phyloP scores from a whole-genome alignment of 208 protist species.

The Trypanosomatidae sp. region DNA sequence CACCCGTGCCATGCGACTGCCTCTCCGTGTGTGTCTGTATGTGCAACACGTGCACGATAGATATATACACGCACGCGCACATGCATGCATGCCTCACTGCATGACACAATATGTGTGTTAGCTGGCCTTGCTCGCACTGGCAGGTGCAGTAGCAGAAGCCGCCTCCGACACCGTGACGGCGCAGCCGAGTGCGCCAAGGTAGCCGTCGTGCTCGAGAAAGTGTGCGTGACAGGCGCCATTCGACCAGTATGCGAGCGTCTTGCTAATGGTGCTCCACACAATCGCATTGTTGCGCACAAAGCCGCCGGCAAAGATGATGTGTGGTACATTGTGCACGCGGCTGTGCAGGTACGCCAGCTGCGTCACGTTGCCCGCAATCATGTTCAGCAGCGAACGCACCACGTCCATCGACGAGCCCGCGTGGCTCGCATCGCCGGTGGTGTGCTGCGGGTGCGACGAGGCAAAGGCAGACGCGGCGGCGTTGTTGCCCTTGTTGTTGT shows the following conservation, averaged over 20 bases:
- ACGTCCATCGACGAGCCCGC: slow-evolving; percentile 63
- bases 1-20: too few species aligned
- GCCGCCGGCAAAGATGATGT: slow-evolving; percentile 93
- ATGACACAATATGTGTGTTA: not conserved
- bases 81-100: not conserved
- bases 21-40: too few species aligned
- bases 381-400: slow-evolving; percentile 86
- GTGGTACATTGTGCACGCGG: slow-evolving; percentile 72
- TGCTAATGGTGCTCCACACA: slow-evolving; percentile 83
- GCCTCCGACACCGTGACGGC: slow-evolving; percentile 16
- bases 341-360: slow-evolving; percentile 94
- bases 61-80: not conserved
- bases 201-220: slow-evolving; percentile 94
- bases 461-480: not conserved
- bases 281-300: slow-evolving; percentile 91
- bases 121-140: too few species aligned
- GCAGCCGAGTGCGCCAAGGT: slow-evolving; percentile 90
- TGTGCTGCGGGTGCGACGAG: not conserved
- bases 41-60: too few species aligned
- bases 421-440: slow-evolving; percentile 3
- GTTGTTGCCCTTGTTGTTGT: slow-evolving; percentile 1
- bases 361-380: slow-evolving; percentile 94
- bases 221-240: slow-evolving; percentile 78
- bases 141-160: not conserved
- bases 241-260: slow-evolving; percentile 92